These are phyloP conservation scores for Clarireedia hainanense DNA, from an alignment of 2,329 filamentous ascomycete genomes.

Conservation along the genomic window DNA sequence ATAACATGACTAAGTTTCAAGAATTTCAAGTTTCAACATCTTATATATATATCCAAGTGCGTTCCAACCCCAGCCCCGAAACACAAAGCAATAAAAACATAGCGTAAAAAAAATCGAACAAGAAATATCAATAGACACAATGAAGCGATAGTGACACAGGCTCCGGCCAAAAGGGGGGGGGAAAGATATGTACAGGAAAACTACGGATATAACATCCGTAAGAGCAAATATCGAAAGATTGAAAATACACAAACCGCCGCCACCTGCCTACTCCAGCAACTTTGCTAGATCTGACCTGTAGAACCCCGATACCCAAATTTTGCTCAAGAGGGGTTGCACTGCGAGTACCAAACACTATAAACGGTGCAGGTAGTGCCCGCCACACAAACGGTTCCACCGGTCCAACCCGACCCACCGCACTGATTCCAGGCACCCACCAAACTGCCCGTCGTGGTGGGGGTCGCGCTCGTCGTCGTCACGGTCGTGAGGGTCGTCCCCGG, in stretches of 20 bases:
- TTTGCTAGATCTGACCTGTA: neutral
- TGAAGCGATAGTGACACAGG: too few species aligned
- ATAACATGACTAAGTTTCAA: too few species aligned
- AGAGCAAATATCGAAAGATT: too few species aligned
- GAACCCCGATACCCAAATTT: neutral
- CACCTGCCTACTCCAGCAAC: neutral
- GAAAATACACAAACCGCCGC: neutral
- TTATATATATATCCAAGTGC: too few species aligned
- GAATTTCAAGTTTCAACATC: too few species aligned
- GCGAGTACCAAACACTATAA: conserved; percentile 16
- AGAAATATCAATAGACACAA: too few species aligned
- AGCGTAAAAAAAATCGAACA: too few species aligned
- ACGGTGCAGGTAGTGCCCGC: conserved; percentile 13
- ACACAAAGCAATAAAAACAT: too few species aligned
- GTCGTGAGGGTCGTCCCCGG: conserved; percentile 16
- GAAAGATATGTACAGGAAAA: too few species aligned
- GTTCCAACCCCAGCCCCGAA: too few species aligned
- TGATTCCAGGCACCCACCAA: conserved; percentile 10
- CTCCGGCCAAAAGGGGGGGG: too few species aligned
- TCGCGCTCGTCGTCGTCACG: conserved; percentile 19
- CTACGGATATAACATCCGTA: too few species aligned
- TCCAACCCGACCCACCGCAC: conserved; percentile 20
- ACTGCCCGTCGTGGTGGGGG: conserved; percentile 3
- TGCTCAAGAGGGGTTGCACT: conserved; percentile 12
- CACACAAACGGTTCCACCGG: conserved; percentile 14